phyloP scores from a whole-genome alignment of 306 rosid genomes.

The Delonix regia region DNA sequence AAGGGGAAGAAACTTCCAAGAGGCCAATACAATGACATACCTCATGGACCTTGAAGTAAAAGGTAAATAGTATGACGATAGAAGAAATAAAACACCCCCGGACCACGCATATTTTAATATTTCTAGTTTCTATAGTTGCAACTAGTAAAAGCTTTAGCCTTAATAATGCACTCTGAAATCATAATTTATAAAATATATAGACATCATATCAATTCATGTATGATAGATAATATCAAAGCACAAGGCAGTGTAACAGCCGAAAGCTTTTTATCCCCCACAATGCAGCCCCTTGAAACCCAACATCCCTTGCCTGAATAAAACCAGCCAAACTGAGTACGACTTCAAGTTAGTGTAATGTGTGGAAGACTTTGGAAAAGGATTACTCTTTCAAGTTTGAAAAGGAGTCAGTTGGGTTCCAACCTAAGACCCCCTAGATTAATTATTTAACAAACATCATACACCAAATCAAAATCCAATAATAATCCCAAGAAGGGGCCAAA shows the following conservation, averaged over 20 bases:
- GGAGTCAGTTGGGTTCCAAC: neutral
- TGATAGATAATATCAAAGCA: neutral
- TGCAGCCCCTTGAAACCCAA: neutral
- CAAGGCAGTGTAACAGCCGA: neutral
- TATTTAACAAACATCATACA: neutral
- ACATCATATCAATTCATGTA: neutral
- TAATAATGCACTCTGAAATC: neutral
- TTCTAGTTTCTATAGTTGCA: neutral
- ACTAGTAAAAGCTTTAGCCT: neutral
- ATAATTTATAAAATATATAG: neutral
- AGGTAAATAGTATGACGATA: neutral
- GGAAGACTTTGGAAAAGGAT: neutral
- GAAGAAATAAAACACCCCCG: neutral
- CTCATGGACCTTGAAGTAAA: neutral
- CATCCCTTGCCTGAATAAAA: neutral
- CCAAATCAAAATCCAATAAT: neutral
- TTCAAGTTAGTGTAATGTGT: neutral
- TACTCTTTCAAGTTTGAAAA: neutral
- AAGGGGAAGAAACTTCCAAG: neutral
- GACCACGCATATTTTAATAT: neutral
- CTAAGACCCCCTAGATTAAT: neutral
- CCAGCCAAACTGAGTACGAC: neutral
- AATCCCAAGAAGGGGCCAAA: constrained; percentile 30
- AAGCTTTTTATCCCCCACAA: neutral
- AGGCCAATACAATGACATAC: neutral